Percentiles rank a stretch among this genome's conserved stretches.
These are phyloP conservation scores for Xylariaceae sp. DNA, from an alignment of 2,329 filamentous ascomycete species.

Conservation along the genomic window DNA sequence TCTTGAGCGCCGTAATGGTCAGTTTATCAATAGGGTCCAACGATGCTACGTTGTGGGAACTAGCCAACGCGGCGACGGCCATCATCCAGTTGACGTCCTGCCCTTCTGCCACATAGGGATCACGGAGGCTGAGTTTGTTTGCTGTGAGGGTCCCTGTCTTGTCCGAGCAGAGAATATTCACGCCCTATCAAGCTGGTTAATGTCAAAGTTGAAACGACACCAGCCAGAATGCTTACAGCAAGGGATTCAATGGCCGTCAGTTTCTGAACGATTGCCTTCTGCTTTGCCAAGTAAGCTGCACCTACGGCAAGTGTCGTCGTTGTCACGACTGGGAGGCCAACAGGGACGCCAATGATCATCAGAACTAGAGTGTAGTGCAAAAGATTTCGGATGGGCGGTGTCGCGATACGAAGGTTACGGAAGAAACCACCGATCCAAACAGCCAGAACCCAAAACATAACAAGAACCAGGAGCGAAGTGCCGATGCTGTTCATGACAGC, in stretches of 20 bases:
- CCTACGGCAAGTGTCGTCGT: constrained; percentile 74
- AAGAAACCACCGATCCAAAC: constrained; percentile 78
- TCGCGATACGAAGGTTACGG: constrained; percentile 62
- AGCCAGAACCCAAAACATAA: constrained; percentile 72
- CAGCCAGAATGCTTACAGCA: constrained; percentile 39
- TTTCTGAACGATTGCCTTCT: constrained; percentile 77
- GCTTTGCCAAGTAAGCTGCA: constrained; percentile 71
- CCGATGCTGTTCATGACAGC: constrained; percentile 80
- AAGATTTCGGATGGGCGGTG: constrained; percentile 55
- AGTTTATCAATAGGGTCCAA: constrained; percentile 78
- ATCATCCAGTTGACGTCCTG: constrained; percentile 83
- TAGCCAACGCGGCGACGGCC: constrained; percentile 72
- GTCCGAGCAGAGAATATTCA: constrained; percentile 75
- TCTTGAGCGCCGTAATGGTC: constrained; percentile 69
- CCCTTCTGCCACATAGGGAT: constrained; percentile 71
- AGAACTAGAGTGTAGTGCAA: constrained; percentile 66
- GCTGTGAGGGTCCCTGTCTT: constrained; percentile 76
- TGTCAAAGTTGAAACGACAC: not conserved
- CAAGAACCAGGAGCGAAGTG: constrained; percentile 67
- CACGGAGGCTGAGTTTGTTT: constrained; percentile 71
- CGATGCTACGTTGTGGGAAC: constrained; percentile 74
- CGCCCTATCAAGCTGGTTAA: constrained; percentile 43
- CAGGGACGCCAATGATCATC: constrained; percentile 73
- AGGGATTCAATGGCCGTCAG: constrained; percentile 73
- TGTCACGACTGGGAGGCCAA: constrained; percentile 75